Base-by-base conservation (phyloP, 2,329 filamentous ascomycete species). In the Ceratocystis ficicola region DNA sequence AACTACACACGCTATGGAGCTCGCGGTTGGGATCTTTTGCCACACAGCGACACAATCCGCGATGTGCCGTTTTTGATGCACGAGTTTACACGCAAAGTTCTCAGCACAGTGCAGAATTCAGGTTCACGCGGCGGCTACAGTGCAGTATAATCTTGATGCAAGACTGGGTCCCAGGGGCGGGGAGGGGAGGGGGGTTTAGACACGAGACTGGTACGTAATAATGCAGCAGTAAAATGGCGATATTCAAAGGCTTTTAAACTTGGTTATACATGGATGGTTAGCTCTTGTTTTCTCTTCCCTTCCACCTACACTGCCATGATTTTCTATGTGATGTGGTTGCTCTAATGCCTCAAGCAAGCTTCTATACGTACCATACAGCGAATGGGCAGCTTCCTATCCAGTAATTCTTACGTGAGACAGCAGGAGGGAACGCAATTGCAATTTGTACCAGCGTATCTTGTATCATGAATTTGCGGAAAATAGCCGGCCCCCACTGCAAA, bases 1-100 rank as follows among this genome's bases (percentile, higher is more conserved):
- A 97, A 97, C 80, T 97, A 97, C 81, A 96, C 91, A 78, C 89
- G 92, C 69, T 96, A 96, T 76, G 93, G 93, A 61, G 92, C 93
- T 64, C 83, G 93, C 57, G 94, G 94, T 66, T 97, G 92, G 92
- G 94, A 97, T 72, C 81, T 96, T 20, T 80, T 97, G 20, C 94
- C 94, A 15, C 93, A 97, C 74, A 89, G 89, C 70, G 94, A 99
- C 75, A 88, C 89, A 0, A 88, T 97, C 71, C 86, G 93, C 69
- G 94, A 99, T 73, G 77, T 96, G 22, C 94, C 94, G 2, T 97
- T 96, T 73, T 81, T 97, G 65, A 76, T 96, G 69, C 92, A 93
- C 76, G 94, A 99, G 75, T 95, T 89, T 84, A 81, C 84, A 17
- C 83, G 90, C 67, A 83, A 86, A 70, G 86, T 95, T 22, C 78